Conservation (phyloP, 208 protist species). For the Crithidia brevicula region DNA sequence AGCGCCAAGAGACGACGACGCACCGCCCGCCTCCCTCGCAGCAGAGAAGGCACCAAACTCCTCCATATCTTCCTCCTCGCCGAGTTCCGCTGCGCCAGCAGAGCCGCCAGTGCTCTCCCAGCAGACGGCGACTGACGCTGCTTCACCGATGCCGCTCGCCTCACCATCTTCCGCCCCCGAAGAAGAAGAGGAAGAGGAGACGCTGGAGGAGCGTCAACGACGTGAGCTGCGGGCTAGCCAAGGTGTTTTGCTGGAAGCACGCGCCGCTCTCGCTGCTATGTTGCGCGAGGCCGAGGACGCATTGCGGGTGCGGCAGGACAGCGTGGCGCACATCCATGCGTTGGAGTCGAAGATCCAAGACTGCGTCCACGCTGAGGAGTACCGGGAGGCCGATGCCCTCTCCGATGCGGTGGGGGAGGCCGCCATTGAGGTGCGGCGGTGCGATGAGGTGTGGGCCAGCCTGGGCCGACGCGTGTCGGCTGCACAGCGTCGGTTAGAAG, state of each 20-base stretch:
- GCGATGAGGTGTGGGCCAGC: conserved; percentile 18
- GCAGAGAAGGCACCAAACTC: too few species aligned
- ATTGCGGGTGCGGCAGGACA: conserved; percentile 12
- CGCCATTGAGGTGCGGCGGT: background rate
- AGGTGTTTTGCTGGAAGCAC: conserved; percentile 11
- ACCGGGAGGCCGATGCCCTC: conserved; percentile 35
- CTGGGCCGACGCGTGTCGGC: conserved; percentile 4
- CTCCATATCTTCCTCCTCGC: too few species aligned
- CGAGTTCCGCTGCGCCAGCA: background rate
- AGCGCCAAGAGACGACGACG: background rate
- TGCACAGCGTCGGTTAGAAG: conserved; percentile 18
- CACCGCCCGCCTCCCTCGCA: too few species aligned
- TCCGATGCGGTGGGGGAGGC: conserved; percentile 18
- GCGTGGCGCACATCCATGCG: conserved; percentile 12
- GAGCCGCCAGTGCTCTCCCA: background rate
- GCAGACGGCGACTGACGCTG: background rate
- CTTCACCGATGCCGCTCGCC: background rate
- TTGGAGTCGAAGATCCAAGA: conserved; percentile 28
- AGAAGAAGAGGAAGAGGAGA: background rate
- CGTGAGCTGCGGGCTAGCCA: conserved; percentile 13
- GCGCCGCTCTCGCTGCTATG: conserved; percentile 11
- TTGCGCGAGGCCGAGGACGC: conserved; percentile 11
- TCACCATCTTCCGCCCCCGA: background rate
- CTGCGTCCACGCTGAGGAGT: conserved; percentile 39
- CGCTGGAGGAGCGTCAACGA: conserved; percentile 3